Conservation (phyloP, 148 eudicot genomes). For the Euryodendron excelsum region DNA sequence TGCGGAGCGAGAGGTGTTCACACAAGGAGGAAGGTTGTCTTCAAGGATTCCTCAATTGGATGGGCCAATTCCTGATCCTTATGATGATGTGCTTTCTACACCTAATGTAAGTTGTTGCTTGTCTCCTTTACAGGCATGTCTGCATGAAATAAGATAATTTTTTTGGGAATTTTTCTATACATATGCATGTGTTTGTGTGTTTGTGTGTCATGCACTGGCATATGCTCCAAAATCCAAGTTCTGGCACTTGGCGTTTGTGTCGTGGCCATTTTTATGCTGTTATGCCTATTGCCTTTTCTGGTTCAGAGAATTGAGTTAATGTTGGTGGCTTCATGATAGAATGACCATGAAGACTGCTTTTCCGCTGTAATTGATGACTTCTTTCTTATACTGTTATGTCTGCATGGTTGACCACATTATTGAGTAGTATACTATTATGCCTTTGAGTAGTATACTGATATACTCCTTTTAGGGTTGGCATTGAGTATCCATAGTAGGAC, state of each 20-base stretch:
- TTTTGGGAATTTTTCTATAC: background rate
- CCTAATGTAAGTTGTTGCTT: slow-evolving; percentile 67
- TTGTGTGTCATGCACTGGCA: background rate
- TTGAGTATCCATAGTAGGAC: background rate
- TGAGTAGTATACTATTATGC: too few species aligned
- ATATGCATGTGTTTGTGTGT: background rate
- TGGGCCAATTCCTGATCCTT: slow-evolving; percentile 84
- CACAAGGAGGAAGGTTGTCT: slow-evolving; percentile 28
- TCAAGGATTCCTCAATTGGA: slow-evolving; percentile 70
- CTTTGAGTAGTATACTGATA: background rate
- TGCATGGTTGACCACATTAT: background rate
- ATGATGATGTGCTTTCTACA: slow-evolving; percentile 85
- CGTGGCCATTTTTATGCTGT: background rate
- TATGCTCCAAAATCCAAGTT: background rate
- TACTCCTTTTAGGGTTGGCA: background rate
- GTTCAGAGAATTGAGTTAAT: background rate
- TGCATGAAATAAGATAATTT: background rate
- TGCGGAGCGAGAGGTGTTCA: slow-evolving; percentile 19
- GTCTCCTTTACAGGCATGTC: background rate
- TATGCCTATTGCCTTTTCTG: background rate
- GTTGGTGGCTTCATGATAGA: background rate
- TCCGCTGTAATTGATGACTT: background rate
- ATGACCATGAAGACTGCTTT: background rate
- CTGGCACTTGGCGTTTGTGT: background rate
- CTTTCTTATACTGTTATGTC: background rate